Base-by-base conservation (phyloP, 2,329 filamentous ascomycete species). In the Thielaviopsis punctulata region DNA sequence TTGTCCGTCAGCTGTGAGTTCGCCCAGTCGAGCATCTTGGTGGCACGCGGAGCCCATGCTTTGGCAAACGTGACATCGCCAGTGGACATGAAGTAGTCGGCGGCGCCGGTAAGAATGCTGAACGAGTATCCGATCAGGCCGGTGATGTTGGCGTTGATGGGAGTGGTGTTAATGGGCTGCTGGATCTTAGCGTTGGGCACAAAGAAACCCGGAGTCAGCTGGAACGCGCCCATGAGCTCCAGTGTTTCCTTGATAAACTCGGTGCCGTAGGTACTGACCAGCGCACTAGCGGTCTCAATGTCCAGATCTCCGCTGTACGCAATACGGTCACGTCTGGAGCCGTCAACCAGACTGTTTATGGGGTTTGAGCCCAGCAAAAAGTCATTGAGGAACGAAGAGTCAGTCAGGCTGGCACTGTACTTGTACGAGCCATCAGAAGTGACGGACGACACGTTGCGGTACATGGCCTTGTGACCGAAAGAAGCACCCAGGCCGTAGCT, bases 341-440 rank as follows among this genome's bases (percentile, higher is more conserved):
- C 65, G 55, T 66, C 65, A 2, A 66, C 64, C 13, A 61, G 60
- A 23, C 59, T 61, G 10, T 59, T 56, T 2, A 56, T 45, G 2
- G 63, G 63, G 51, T 67, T 68, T 10, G 60, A 58, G 6, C 64
- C 64, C 45, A 65, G 59, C 6, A 65, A 57, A 48, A 66, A 68
- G 52, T 66, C 62, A 4, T 57, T 5, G 19, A 66, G 54, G 44
- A 61, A 61, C 3, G 54, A 52, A 2, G 48, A 51, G n/a, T 65
- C 57, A 0, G 56, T 65, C 22, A 65, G 55, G 4, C 58, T 45
- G 6, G 59, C 57, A 4, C 56, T 55, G 49, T 64, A 64, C 1
- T 60, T 58, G 15, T 51, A 10, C 1, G 56, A 48, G 13, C 58
- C 58, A 0, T 52, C 44, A 19, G 47, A 30, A 4, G 41, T 52